Base-by-base conservation (phyloP, 2,329 filamentous ascomycete species). In the Dothistroma pini region DNA sequence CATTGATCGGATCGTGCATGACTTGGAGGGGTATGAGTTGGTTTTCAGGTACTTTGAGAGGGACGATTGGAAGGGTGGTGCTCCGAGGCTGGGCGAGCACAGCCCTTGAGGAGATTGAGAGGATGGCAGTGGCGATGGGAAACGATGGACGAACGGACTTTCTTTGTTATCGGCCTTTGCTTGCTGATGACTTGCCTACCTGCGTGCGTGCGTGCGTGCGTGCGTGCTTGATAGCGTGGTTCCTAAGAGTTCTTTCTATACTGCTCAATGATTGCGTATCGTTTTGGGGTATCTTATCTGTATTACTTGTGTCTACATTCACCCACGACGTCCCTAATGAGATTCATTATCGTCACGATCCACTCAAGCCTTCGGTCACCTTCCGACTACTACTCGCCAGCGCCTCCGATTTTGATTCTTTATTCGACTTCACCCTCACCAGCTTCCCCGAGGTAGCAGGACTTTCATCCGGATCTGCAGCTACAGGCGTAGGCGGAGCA, bases 41-140 rank as follows among this genome's bases (percentile, higher is more conserved):
- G 89, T 99, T 51, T 99, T 99, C 80, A 86, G 93, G 61, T 97
- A 96, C 81, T 99, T 96, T 74, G 93, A 97, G 80, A 86, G 91
- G 62, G 86, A 96, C 68, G 93, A 89, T 70, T 97, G 85, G 84
- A 83, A 83, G 75, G 85, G 85, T 57, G 85, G 85, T 65, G 82
- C 82, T 66, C 85, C 86, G 52, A 79, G 85, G 70, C 75, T 88
- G 72, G 86, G 86, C 41, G 86, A 88, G 75, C 67, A 53, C 22
- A 65, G 61, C 56, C 66, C 66, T n/a, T 64, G 52, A 54, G 44
- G 38, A 21, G 19, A 10, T 29, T 32, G 41, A 22, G 5, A 29
- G 19, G 32, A 22, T 38, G n/a, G 29, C 10, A 54, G n/a, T 11
- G 7, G n/a, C 3, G 38, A 22, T 9, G 52, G 51, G 29, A 38